Base-by-base conservation (phyloP, 2,329 filamentous ascomycete genomes). In the Metarhizium rileyi region DNA sequence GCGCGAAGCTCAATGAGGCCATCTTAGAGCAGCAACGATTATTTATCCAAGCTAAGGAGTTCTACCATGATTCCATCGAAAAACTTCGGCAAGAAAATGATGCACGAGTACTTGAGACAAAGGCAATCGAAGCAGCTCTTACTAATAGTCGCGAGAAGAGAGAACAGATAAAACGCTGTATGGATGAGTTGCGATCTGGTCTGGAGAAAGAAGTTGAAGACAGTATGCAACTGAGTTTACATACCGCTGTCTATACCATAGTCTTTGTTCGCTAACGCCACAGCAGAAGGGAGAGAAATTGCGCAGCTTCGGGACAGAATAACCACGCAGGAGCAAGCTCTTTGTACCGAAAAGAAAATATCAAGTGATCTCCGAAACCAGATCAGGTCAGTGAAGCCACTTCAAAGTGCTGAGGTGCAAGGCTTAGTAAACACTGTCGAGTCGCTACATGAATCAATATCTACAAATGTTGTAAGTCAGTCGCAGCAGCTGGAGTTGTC, bases 1-100 rank as follows among this genome's bases (percentile, higher is more conserved):
- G 61, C 48, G 54, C 57, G 3, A 68, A 68, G 16, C 57, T 78
- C n/a, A 74, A 76, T 49, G 61, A 70, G 44, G 69, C 70, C 1
- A 69, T 72, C 8, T 52, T 56, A 2, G 74, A 78, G 50, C 74
- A 78, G 26, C 71, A 76, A 50, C 57, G 57, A 5, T 61, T 77
- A 1, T 75, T 66, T 53, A 57, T 52, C 3, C 60, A 61, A 36
- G 62, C 65, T 8, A 65, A 61, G 40, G 47, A 60, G 2, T 61
- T 61, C 40, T 69, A 66, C 47, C 52, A 69, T 16, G 52, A 66
- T 2, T 56, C 64, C 0, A 62, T 68, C 10, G 52, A 61, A 1
- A 56, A 70, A 25, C 50, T 75, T 5, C 61, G 59, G 18, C 55
- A 60, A 9, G 64, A 70, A 22, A 61, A 61, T 26, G 48, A 56